Conservation (phyloP, 2,329 filamentous ascomycete species). For the Elsinoe ampelina region DNA sequence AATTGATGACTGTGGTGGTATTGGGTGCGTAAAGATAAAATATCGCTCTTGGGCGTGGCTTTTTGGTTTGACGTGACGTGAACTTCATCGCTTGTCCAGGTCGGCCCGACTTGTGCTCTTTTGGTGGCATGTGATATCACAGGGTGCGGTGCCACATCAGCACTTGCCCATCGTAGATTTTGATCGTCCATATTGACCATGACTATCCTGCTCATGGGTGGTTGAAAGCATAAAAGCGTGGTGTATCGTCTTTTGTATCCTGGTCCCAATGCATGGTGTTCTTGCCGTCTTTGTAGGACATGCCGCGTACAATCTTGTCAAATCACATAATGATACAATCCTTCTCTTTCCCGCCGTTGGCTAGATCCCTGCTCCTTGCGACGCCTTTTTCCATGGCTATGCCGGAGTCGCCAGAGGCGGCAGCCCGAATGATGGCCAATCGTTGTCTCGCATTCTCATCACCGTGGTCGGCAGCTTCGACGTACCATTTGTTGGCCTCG, state of each 20-base stretch:
- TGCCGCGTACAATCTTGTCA: not conserved
- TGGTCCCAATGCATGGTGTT: not conserved
- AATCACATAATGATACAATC: constrained; percentile 19
- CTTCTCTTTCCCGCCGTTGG: constrained; percentile 18
- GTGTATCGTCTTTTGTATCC: constrained; percentile 2
- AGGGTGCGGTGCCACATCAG: too few species aligned
- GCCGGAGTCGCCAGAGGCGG: constrained; percentile 51
- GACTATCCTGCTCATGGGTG: not conserved
- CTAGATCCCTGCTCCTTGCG: constrained; percentile 26
- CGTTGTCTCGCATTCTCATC: constrained; percentile 84
- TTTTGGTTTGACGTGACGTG: too few species aligned
- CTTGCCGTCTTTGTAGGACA: not conserved
- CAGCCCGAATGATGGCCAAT: constrained; percentile 75
- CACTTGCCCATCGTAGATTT: too few species aligned
- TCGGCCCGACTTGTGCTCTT: too few species aligned
- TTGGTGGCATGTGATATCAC: too few species aligned
- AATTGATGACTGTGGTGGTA: too few species aligned
- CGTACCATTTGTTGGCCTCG: constrained; percentile 97
- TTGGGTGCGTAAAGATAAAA: too few species aligned
- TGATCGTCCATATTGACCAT: too few species aligned
- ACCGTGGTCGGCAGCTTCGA: constrained; percentile 84
- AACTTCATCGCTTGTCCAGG: too few species aligned
- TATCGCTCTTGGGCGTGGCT: too few species aligned
- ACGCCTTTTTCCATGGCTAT: constrained; percentile 27
- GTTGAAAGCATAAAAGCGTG: not conserved